phyloP scores from a whole-genome alignment of 2,329 filamentous ascomycete genomes.

The Calonectria crousiana region DNA sequence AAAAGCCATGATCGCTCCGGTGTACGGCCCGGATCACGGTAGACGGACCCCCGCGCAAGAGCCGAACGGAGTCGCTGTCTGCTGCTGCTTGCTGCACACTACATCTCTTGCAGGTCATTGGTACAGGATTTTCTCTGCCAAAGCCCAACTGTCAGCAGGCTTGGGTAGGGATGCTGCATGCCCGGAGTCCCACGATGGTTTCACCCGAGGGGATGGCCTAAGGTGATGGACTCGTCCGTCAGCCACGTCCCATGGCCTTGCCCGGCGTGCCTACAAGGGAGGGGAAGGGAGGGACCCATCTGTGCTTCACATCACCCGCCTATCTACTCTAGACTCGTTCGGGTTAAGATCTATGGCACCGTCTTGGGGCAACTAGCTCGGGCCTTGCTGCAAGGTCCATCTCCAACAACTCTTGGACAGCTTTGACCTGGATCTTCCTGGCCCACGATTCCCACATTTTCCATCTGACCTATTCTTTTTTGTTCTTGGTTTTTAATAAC shows the following conservation, averaged over 20 bases:
- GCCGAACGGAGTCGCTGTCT: not conserved
- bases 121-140: not conserved
- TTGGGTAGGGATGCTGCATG: not conserved
- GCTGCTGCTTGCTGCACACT: not conserved
- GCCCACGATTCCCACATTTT: not conserved
- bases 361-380: not conserved
- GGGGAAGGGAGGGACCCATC: not conserved
- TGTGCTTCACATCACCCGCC: not conserved
- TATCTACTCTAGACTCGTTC: not conserved
- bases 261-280: not conserved
- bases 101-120: not conserved
- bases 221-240: not conserved
- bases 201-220: not conserved
- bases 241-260: not conserved
- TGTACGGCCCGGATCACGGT: not conserved
- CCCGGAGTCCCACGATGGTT: slow-evolving; percentile 5
- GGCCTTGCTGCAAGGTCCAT: not conserved
- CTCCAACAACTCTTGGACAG: slow-evolving; percentile 4
- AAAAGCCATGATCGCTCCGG: not conserved
- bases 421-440: not conserved
- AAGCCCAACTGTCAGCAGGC: not conserved
- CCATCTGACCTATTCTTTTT: not conserved
- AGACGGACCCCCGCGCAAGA: not conserved
- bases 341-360: not conserved
- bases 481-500: not conserved